Conservation (phyloP, 164 flowering plant genomes). For the Paratinospora sagittata region DNA sequence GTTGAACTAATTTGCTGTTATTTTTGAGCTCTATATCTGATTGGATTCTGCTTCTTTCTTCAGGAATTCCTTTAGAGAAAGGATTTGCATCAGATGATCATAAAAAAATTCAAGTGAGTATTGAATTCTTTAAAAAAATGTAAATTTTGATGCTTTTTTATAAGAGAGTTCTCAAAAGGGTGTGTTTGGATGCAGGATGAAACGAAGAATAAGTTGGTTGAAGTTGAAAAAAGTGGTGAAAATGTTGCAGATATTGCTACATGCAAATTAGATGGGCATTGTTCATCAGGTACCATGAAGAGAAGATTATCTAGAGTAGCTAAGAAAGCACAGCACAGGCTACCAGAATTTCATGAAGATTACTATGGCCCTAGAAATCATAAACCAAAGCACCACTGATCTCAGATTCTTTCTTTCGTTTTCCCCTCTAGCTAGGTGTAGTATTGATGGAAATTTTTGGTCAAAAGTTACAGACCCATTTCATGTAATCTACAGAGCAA, state of each 20-base stretch:
- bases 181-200: constrained; percentile 20
- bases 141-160: neutral
- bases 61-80: constrained; percentile 37
- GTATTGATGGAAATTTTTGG: neutral
- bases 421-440: neutral
- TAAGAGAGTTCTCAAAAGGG: neutral
- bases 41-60: constrained; percentile 11
- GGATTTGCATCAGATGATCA: constrained; percentile 11
- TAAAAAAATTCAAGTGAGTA: constrained; percentile 27
- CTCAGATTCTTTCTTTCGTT: neutral
- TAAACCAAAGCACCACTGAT: constrained; percentile 7
- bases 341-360: constrained; percentile 74
- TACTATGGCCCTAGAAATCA: constrained; percentile 50
- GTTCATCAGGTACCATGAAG: constrained; percentile 40
- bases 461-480: neutral
- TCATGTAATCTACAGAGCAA: constrained; percentile 11
- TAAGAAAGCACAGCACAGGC: constrained; percentile 35
- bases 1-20: neutral
- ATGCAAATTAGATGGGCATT: constrained; percentile 26
- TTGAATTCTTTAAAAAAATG: constrained; percentile 5
- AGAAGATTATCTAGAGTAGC: constrained; percentile 24
- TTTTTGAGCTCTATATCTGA: neutral
- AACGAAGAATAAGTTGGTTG: constrained; percentile 7
- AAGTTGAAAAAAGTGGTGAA: constrained; percentile 12
- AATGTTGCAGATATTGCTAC: constrained; percentile 10